A percentile compares a stretch with the other conserved stretches of the same genome.
phyloP scores from a whole-genome alignment of 1,139 yeast genomes.

The Hansenula sp. region DNA sequence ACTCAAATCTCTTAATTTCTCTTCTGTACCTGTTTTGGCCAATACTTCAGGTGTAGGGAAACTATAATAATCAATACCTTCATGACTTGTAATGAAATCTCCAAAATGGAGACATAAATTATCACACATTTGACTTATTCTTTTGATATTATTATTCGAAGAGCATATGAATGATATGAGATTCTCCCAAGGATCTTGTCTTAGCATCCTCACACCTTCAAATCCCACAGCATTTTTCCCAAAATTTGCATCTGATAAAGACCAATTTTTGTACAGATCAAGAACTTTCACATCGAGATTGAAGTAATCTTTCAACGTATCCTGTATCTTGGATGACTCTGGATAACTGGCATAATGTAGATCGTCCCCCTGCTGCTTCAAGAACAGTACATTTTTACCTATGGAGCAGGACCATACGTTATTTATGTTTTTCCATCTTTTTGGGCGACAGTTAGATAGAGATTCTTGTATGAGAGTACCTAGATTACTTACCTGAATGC shows the following conservation, averaged over 20 bases:
- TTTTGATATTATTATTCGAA: constrained; percentile 89
- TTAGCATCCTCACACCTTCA: constrained; percentile 73
- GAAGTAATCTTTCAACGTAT: constrained; percentile 63
- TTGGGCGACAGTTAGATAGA: too few relatives aligned
- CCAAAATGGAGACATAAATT: constrained; percentile 74
- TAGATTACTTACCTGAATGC: constrained; percentile 44
- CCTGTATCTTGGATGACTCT: constrained; percentile 14
- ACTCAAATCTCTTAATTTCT: constrained; percentile 38
- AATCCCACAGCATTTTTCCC: constrained; percentile 32
- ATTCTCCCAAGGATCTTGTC: constrained; percentile 98
- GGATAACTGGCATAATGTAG: constrained; percentile 13
- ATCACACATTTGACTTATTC: constrained; percentile 93
- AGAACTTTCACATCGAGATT: constrained; percentile 52
- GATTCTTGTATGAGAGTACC: not conserved
- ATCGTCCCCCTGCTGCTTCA: constrained; percentile 40
- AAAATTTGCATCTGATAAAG: constrained; percentile 46
- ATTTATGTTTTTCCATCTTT: constrained; percentile 57
- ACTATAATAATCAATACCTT: constrained; percentile 57
- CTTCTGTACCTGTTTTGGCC: constrained; percentile 35
- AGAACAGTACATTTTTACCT: constrained; percentile 42
- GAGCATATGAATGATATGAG: constrained; percentile 87
- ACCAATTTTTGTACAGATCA: constrained; percentile 61
- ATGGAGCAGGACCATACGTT: constrained; percentile 59
- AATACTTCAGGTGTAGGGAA: constrained; percentile 68
- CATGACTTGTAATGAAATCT: constrained; percentile 45